These are phyloP conservation scores for Wallacemonas sp. DNA, from an alignment of 208 protist genomes.

Conservation along the genomic window DNA sequence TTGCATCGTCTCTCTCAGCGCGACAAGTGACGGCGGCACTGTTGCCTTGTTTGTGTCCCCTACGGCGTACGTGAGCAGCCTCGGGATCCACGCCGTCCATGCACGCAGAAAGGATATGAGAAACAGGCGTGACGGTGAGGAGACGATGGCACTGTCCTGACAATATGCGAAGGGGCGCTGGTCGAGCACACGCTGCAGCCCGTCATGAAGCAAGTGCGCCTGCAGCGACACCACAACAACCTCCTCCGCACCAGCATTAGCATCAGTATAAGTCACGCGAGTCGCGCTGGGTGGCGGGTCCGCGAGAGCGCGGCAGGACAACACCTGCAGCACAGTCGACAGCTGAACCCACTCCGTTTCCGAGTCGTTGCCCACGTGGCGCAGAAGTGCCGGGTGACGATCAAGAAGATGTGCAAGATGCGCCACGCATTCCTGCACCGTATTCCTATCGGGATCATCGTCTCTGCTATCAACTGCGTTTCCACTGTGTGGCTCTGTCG, in stretches of 20 bases:
- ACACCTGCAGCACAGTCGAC: background rate
- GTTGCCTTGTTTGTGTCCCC: background rate
- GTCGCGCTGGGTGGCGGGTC: background rate
- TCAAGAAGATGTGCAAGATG: background rate
- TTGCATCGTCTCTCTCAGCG: background rate
- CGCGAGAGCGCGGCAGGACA: background rate
- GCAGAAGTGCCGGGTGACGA: background rate
- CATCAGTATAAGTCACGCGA: background rate
- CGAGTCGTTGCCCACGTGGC: background rate
- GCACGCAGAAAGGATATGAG: conserved; percentile 1
- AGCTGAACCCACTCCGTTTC: background rate
- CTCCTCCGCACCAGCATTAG: too few species aligned
- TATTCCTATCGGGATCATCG: background rate
- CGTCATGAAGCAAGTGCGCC: background rate
- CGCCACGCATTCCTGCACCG: background rate
- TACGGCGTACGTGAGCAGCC: background rate
- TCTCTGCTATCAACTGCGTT: background rate
- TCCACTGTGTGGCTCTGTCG: too few species aligned
- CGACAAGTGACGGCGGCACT: background rate
- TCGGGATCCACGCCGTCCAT: conserved; percentile 7
- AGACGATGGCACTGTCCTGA: background rate
- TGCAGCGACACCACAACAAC: background rate
- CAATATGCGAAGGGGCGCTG: background rate
- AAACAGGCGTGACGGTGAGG: background rate
- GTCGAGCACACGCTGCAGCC: background rate